Conservation (phyloP, 2,329 filamentous ascomycete species). For the Cladosporium colombiae region DNA sequence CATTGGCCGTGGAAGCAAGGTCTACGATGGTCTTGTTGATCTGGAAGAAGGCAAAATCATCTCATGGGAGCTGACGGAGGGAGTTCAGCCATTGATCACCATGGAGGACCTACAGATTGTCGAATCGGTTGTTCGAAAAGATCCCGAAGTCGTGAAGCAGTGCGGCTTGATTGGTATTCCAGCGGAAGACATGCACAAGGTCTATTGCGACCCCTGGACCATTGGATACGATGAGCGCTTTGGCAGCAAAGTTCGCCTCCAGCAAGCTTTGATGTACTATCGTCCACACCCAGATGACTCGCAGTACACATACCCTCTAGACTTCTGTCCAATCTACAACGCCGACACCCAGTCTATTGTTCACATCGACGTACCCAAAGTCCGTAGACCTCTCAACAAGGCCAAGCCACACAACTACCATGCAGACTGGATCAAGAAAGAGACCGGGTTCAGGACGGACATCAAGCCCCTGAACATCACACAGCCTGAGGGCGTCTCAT, state of each 20-base stretch:
- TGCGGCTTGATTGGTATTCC: conserved; percentile 81
- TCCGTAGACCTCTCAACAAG: conserved; percentile 73
- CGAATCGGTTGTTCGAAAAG: conserved; percentile 72
- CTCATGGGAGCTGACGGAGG: conserved; percentile 73
- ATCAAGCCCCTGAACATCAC: conserved; percentile 86
- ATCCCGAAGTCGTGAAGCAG: conserved; percentile 87
- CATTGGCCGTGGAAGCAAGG: conserved; percentile 74
- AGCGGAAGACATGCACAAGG: conserved; percentile 84
- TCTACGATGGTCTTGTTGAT: conserved; percentile 81
- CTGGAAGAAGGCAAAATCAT: conserved; percentile 66
- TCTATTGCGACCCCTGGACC: conserved; percentile 95
- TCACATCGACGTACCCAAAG: conserved; percentile 78
- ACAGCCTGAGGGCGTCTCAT: conserved; percentile 86
- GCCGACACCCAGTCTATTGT: conserved; percentile 75
- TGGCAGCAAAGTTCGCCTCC: conserved; percentile 73
- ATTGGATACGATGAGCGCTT: conserved; percentile 93
- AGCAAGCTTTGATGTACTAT: conserved; percentile 96
- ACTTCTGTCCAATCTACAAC: conserved; percentile 93
- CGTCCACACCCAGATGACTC: conserved; percentile 80
- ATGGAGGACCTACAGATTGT: conserved; percentile 86
- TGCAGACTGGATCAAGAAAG: conserved; percentile 67
- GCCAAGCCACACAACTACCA: conserved; percentile 78
- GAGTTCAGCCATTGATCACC: conserved; percentile 84
- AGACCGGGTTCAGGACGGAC: conserved; percentile 74
- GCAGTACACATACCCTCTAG: conserved; percentile 87